Evolutionary conservation across 2,329 filamentous ascomycete genomes (phyloP).

Genomic region (Colletotrichum simmondsii): DNA sequence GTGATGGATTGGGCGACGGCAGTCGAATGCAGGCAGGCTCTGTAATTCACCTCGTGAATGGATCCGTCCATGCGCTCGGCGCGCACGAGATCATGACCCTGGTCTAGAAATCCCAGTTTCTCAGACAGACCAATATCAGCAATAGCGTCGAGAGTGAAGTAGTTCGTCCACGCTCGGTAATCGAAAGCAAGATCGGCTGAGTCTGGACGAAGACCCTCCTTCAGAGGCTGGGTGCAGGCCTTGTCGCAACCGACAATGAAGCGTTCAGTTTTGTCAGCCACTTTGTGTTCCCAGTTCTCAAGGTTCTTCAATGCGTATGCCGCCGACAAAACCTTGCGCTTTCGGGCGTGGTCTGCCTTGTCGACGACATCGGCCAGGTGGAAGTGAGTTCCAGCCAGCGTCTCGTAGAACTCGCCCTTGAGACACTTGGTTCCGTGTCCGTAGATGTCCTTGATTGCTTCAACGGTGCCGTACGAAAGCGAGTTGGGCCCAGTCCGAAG

Average conservation of each 20-base stretch:
- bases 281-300: constrained; percentile 65
- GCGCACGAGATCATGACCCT: constrained; percentile 55
- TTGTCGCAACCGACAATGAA: constrained; percentile 56
- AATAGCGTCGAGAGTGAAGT: constrained; percentile 67
- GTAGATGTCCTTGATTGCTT: constrained; percentile 61
- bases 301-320: constrained; percentile 65
- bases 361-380: constrained; percentile 64
- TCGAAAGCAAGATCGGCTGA: constrained; percentile 57
- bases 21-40: constrained; percentile 62
- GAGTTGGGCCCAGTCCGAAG: constrained; percentile 57
- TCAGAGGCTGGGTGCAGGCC: constrained; percentile 50
- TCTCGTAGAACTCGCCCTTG: constrained; percentile 59
- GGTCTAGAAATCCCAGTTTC: constrained; percentile 61
- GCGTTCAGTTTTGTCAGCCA: constrained; percentile 60
- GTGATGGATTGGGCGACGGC: constrained; percentile 60
- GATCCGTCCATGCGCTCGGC: constrained; percentile 57
- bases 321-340: constrained; percentile 60
- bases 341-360: constrained; percentile 61
- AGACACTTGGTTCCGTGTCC: constrained; percentile 60
- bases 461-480: constrained; percentile 51
- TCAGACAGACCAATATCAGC: constrained; percentile 65
- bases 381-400: constrained; percentile 58
- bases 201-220: constrained; percentile 40
- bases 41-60: constrained; percentile 56
- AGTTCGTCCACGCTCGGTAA: constrained; percentile 63